Base-by-base conservation (phyloP, 257 asterid genomes). In the Solanum piurae region DNA sequence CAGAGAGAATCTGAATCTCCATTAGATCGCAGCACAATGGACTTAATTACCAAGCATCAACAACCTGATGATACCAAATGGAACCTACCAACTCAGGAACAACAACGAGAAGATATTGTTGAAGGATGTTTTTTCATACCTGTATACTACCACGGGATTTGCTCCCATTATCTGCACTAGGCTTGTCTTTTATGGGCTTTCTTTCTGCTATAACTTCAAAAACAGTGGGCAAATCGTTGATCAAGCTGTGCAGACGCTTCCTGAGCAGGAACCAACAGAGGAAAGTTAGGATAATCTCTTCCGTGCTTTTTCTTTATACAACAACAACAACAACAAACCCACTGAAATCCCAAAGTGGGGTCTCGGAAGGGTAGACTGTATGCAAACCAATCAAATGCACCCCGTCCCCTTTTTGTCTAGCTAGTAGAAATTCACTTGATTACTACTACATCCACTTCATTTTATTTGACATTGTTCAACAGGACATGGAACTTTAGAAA, bases 191-290 rank as follows among this genome's bases (percentile, higher is more conserved):
- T 76, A 88, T 90, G 75, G 98, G 94, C 86, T 94, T 95, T 90
- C 98, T 92, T 83, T 93, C 98, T 7, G 96, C 92, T 86, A 95
- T 96, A 25, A 95, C 96, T 92, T 93, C 98, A 90, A 94, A 96
- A 85, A 92, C 98, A 3, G 98, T 93, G 37, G 98, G 98, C 87
- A 92, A 92, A 42, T 96, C 98, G 88, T 96, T 96, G 89, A 96
- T 93, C 94, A 96, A 29, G 94, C 95, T 92, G 94, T 95, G 94
- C 34, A 96, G 91, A 37, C 95, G 97, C 92, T 94, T 96, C 95
- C 99, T 96, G 95, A 55, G 34, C 69, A 86, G 49, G 38, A 83
- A 73, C 8, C 84, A 83, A 75, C 83, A 75, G 46, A 20, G 20
- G 33, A 23, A 75, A 73, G 80, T 75, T 38, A 74, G 52, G 31